Evolutionary conservation across 2,329 filamentous ascomycete species (phyloP).

Genomic region (Arthrobotrys conoides): DNA sequence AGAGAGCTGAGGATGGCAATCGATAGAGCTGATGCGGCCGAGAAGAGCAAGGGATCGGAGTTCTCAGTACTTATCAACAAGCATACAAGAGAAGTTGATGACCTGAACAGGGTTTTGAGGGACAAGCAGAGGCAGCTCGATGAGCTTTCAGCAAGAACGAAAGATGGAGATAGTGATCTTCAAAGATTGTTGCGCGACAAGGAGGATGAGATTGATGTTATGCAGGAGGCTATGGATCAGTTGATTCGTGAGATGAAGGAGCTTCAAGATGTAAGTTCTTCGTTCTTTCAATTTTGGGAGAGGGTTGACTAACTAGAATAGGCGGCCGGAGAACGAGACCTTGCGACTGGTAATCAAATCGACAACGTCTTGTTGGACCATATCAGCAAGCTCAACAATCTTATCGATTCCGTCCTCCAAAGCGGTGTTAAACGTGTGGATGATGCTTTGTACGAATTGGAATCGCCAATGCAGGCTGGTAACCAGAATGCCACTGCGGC

Average conservation of each 20-base stretch:
- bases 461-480: constrained; percentile 97
- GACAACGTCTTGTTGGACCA: constrained; percentile 89
- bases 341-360: constrained; percentile 88
- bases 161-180: constrained; percentile 86
- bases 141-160: constrained; percentile 81
- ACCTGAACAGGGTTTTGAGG: constrained; percentile 89
- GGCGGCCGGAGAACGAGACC: constrained; percentile 81
- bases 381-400: constrained; percentile 93
- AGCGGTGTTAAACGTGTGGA: constrained; percentile 93
- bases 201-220: constrained; percentile 97
- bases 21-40: constrained; percentile 90
- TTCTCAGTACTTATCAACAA: constrained; percentile 93
- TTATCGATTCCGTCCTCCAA: constrained; percentile 96
- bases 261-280: constrained; percentile 73
- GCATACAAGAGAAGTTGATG: constrained; percentile 96
- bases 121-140: constrained; percentile 91
- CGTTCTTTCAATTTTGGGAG: neutral
- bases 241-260: constrained; percentile 93
- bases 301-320: constrained; percentile 65
- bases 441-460: constrained; percentile 95
- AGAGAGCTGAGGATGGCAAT: constrained; percentile 92
- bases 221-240: constrained; percentile 98
- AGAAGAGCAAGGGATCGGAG: constrained; percentile 93
- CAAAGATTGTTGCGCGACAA: constrained; percentile 90
- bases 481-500: constrained; percentile 97